These are phyloP conservation scores for Vitis labrusca DNA, from an alignment of 164 flowering plant species.

Conservation along the genomic window DNA sequence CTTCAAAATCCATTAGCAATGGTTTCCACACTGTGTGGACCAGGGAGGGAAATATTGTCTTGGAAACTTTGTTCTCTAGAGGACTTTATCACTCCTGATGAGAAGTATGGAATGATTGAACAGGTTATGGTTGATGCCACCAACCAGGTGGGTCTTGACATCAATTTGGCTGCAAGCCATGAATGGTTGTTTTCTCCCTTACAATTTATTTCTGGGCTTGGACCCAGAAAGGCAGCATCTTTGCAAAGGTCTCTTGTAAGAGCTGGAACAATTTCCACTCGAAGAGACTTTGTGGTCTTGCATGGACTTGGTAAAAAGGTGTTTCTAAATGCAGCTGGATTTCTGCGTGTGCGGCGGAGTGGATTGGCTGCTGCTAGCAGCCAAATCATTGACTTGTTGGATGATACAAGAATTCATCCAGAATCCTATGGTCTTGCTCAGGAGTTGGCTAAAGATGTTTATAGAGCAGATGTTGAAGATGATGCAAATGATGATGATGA, in stretches of 20 bases:
- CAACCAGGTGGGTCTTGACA: conserved; percentile 92
- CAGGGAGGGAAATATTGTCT: conserved; percentile 83
- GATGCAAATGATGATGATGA: conserved; percentile 83
- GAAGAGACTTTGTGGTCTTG: conserved; percentile 68
- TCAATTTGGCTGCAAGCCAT: conserved; percentile 86
- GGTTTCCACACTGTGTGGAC: conserved; percentile 96
- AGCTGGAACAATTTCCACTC: conserved; percentile 64
- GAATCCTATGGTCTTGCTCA: conserved; percentile 91
- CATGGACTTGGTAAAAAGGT: conserved; percentile 84
- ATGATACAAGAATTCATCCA: conserved; percentile 96
- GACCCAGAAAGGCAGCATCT: conserved; percentile 92
- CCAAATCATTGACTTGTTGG: conserved; percentile 80
- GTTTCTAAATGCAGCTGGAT: conserved; percentile 87
- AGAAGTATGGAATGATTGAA: conserved; percentile 87
- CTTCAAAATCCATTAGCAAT: conserved; percentile 96
- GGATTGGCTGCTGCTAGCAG: conserved; percentile 79
- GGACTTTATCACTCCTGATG: conserved; percentile 81
- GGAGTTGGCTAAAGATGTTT: conserved; percentile 80
- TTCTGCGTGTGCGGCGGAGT: conserved; percentile 84
- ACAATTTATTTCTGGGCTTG: conserved; percentile 92
- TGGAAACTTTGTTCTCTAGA: conserved; percentile 80
- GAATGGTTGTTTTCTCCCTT: conserved; percentile 95
- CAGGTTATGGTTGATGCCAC: conserved; percentile 94
- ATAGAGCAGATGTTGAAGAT: conserved; percentile 45
- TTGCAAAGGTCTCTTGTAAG: conserved; percentile 80